Conservation (phyloP, 192 early-diverging fungal genomes). For the Chytriomyces confervae region DNA sequence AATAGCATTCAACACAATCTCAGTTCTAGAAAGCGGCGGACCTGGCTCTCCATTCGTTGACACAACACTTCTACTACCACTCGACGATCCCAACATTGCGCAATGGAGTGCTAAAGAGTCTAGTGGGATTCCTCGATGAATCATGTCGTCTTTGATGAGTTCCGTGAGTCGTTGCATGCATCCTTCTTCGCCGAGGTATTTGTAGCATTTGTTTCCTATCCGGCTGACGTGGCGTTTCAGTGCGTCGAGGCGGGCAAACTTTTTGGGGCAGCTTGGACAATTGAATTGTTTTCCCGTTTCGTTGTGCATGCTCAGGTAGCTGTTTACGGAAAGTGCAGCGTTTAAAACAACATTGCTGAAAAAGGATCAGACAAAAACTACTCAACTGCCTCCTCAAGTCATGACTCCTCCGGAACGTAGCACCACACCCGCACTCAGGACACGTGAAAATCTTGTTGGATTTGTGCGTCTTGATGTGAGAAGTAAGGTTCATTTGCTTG, state of each 20-base stretch:
- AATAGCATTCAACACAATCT: too few relatives aligned
- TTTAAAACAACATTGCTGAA: too few relatives aligned
- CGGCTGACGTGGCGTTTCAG: slow-evolving; percentile 50
- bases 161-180: slow-evolving; percentile 7
- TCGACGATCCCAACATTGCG: too few relatives aligned
- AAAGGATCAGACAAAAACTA: too few relatives aligned
- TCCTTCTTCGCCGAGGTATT: slow-evolving; percentile 23
- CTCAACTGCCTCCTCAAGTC: slow-evolving; percentile 56
- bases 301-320: slow-evolving; percentile 50
- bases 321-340: too few relatives aligned
- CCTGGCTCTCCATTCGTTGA: too few relatives aligned
- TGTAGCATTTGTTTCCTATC: slow-evolving; percentile 42
- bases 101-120: background rate
- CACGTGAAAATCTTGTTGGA: slow-evolving; percentile 51
- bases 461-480: slow-evolving; percentile 55
- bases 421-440: slow-evolving; percentile 42
- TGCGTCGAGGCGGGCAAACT: slow-evolving; percentile 58
- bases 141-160: background rate
- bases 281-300: slow-evolving; percentile 54
- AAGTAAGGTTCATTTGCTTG: slow-evolving; percentile 49
- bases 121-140: background rate
- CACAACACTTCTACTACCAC: too few relatives aligned
- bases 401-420: slow-evolving; percentile 55
- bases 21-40: too few relatives aligned
- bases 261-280: slow-evolving; percentile 57